Percentiles rank a stretch among this genome's conserved stretches.
These are phyloP conservation scores for Chlorella ohadii DNA, from an alignment of 139 green algal species.

Conservation along the genomic window DNA sequence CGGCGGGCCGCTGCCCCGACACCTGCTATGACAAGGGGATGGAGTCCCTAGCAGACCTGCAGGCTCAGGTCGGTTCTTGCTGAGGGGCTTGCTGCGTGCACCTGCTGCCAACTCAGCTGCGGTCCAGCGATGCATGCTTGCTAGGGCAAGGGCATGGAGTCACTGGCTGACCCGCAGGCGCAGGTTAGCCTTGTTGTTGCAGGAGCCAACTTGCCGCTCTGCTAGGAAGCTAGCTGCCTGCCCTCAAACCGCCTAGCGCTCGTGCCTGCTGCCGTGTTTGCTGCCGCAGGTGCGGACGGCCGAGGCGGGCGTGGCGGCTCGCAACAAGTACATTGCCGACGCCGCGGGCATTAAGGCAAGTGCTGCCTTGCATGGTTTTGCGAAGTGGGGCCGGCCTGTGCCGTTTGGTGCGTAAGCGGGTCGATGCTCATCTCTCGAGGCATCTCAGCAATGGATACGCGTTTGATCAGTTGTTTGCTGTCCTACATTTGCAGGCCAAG, in stretches of 20 bases:
- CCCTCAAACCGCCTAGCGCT: too few relatives aligned
- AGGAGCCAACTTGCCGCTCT: too few relatives aligned
- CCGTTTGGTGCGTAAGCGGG: too few relatives aligned
- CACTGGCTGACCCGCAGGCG: slow-evolving; percentile 51
- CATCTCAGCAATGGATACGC: too few relatives aligned
- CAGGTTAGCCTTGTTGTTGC: slow-evolving; percentile 2
- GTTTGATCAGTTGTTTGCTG: too few relatives aligned
- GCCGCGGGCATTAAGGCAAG: slow-evolving; percentile 14
- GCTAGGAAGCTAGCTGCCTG: too few relatives aligned
- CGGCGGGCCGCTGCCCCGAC: slow-evolving; percentile 75
- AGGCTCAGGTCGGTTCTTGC: slow-evolving; percentile 9
- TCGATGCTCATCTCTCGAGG: too few relatives aligned
- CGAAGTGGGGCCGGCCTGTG: too few relatives aligned
- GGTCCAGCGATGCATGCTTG: too few relatives aligned
- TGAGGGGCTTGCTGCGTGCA: background rate
- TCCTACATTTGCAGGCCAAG: slow-evolving; percentile 21
- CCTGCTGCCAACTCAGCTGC: too few relatives aligned
- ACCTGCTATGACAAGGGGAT: slow-evolving; percentile 75
- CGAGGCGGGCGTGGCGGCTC: slow-evolving; percentile 26
- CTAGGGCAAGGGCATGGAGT: slow-evolving; percentile 61
- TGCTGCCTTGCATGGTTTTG: too few relatives aligned
- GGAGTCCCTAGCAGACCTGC: slow-evolving; percentile 54
- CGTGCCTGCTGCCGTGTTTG: too few relatives aligned
- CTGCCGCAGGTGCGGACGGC: slow-evolving; percentile 2
- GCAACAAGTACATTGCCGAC: slow-evolving; percentile 44